Conservation (phyloP, 208 protist genomes). For the Trypanosoma brucei region DNA sequence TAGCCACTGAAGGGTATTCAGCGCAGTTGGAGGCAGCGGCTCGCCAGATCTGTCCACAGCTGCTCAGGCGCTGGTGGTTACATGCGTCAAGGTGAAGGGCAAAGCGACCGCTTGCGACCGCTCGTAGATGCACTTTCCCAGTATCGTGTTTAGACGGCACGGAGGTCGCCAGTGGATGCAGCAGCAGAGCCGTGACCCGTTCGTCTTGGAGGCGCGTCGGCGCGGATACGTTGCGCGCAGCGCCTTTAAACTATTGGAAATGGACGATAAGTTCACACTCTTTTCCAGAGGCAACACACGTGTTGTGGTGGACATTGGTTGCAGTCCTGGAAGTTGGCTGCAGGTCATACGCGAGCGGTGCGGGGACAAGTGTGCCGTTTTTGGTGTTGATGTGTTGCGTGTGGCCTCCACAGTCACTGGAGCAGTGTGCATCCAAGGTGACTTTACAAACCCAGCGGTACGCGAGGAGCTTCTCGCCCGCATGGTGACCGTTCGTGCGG, state of each 20-base stretch:
- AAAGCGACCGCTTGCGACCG: no score
- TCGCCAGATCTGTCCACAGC: no score
- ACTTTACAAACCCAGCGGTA: constrained; percentile 48
- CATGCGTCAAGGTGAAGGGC: no score
- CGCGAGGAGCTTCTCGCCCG: constrained; percentile 35
- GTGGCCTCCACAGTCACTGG: constrained; percentile 46
- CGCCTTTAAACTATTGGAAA: constrained; percentile 68
- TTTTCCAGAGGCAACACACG: constrained; percentile 39
- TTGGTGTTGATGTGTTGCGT: constrained; percentile 64
- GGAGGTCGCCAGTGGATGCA: constrained; percentile 54
- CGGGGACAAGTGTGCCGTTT: constrained; percentile 54
- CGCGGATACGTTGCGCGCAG: constrained; percentile 76
- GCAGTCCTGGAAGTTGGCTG: constrained; percentile 83
- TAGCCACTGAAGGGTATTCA: no score
- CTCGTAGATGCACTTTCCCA: constrained; percentile 28
- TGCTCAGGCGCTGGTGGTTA: no score
- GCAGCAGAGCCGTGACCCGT: constrained; percentile 54
- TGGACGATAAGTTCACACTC: constrained; percentile 67
- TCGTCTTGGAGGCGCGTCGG: constrained; percentile 53
- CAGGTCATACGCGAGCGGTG: constrained; percentile 73
- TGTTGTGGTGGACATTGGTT: constrained; percentile 72
- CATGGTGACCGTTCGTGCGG: constrained; percentile 13
- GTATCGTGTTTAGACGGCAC: background rate
- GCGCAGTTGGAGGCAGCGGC: no score
- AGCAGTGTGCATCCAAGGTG: constrained; percentile 64